These are phyloP conservation scores for Aureobasidium vineae DNA, from an alignment of 2,329 filamentous ascomycete species.

Conservation along the genomic window DNA sequence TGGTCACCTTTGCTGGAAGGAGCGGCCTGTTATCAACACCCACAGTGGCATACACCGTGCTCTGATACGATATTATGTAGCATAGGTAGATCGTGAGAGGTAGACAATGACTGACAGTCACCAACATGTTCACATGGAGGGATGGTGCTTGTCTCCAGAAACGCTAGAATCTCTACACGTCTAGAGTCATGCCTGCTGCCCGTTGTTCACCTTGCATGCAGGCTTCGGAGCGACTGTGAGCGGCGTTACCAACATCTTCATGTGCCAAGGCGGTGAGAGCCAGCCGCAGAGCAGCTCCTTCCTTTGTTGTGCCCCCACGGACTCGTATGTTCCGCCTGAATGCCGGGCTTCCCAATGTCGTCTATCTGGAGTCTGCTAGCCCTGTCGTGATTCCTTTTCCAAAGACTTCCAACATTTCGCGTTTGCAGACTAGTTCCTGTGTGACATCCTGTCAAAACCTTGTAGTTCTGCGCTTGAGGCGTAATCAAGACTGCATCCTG, in stretches of 20 bases:
- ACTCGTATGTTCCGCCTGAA: conserved; percentile 15
- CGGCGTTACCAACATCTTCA: neutral
- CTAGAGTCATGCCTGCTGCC: neutral
- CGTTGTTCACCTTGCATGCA: neutral
- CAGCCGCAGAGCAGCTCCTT: conserved; percentile 17
- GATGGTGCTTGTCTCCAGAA: too few relatives aligned
- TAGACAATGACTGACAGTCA: neutral
- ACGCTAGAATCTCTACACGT: neutral
- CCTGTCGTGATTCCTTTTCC: conserved; percentile 2
- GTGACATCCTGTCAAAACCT: conserved; percentile 20
- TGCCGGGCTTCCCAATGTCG: conserved; percentile 10
- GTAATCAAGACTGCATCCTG: conserved; percentile 21
- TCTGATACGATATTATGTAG: neutral
- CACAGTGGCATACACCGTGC: neutral
- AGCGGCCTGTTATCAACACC: neutral
- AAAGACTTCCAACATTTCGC: neutral
- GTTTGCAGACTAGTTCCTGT: neutral
- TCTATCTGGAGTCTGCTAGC: neutral
- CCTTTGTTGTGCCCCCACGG: conserved; percentile 19
- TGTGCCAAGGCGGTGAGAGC: conserved; percentile 7
- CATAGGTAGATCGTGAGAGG: too few relatives aligned
- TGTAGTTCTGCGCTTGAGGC: conserved; percentile 16
- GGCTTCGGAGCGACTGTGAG: neutral
- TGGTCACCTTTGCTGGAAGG: neutral
- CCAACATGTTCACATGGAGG: neutral